These are phyloP conservation scores for Prunus dulcis DNA, from an alignment of 306 rosid species.

Conservation along the genomic window DNA sequence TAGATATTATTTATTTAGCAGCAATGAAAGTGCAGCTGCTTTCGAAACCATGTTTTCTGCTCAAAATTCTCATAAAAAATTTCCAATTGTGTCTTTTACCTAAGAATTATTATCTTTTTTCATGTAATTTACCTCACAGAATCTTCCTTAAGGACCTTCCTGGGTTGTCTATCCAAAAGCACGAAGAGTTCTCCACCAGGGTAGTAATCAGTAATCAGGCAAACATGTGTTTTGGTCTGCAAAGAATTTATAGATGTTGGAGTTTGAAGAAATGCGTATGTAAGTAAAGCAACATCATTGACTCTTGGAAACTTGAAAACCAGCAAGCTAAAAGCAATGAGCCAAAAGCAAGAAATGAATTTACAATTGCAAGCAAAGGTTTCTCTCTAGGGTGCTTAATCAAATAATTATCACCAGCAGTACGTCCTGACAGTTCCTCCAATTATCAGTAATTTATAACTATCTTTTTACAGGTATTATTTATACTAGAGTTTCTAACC, in stretches of 20 bases:
- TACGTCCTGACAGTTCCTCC: too few relatives aligned
- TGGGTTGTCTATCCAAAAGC: constrained; percentile 88
- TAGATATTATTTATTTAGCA: neutral
- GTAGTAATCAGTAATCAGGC: constrained; percentile 91
- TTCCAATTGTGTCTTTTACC: neutral
- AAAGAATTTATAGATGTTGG: constrained; percentile 11
- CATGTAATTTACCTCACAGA: constrained; percentile 62
- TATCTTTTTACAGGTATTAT: neutral
- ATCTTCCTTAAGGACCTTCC: constrained; percentile 83
- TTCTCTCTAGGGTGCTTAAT: too few relatives aligned
- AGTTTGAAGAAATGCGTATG: neutral
- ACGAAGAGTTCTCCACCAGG: constrained; percentile 92
- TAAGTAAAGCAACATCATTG: neutral
- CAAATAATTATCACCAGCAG: too few relatives aligned
- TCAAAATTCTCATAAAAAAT: neutral
- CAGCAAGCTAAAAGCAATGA: too few relatives aligned
- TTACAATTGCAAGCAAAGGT: too few relatives aligned
- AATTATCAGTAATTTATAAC: neutral
- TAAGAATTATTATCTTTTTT: neutral
- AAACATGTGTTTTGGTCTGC: constrained; percentile 95
- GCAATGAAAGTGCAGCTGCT: neutral
- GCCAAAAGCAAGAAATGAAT: too few relatives aligned
- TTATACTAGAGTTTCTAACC: constrained; percentile 44
- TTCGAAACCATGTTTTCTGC: neutral
- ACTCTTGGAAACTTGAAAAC: too few relatives aligned